phyloP scores from a whole-genome alignment of 2,329 filamentous ascomycete genomes.

The Plenodomus biglobosus region DNA sequence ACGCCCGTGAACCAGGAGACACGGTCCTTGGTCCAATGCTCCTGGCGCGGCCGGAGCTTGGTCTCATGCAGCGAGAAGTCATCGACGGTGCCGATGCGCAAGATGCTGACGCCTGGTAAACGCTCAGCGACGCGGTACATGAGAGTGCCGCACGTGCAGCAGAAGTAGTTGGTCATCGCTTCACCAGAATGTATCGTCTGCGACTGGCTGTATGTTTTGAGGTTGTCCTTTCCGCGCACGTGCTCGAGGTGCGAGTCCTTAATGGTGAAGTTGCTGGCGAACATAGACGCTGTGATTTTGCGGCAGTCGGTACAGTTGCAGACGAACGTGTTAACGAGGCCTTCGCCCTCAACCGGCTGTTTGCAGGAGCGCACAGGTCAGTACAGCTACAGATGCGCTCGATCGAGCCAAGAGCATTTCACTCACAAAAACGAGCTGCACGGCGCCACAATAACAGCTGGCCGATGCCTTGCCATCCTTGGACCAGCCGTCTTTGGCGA shows the following conservation, averaged over 20 bases:
- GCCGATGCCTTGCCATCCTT: slow-evolving; percentile 27
- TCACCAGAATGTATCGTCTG: not conserved
- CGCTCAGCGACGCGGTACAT: slow-evolving; percentile 57
- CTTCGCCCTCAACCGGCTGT: slow-evolving; percentile 41
- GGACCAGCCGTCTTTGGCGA: slow-evolving; percentile 24
- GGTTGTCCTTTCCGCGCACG: slow-evolving; percentile 54
- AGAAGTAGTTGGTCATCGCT: slow-evolving; percentile 69
- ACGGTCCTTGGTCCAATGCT: too few relatives aligned
- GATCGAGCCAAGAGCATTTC: not conserved
- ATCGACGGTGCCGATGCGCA: slow-evolving; percentile 63
- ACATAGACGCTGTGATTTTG: slow-evolving; percentile 63
- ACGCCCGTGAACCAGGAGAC: too few relatives aligned
- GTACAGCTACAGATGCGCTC: too few relatives aligned
- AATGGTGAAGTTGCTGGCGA: slow-evolving; percentile 59
- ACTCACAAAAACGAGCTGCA: slow-evolving; percentile 29
- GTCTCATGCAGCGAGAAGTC: slow-evolving; percentile 62
- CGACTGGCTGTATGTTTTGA: slow-evolving; percentile 46
- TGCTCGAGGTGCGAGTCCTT: slow-evolving; percentile 47
- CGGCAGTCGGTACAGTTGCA: slow-evolving; percentile 65
- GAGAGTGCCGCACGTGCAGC: slow-evolving; percentile 60
- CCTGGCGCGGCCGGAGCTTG: too few relatives aligned
- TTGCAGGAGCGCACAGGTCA: too few relatives aligned
- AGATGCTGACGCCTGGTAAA: slow-evolving; percentile 52
- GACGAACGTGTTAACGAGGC: slow-evolving; percentile 55
- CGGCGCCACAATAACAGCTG: slow-evolving; percentile 35